Evolutionary conservation across 352 stramenopile species (phyloP).

Genomic region (Phytopythium aichiense): DNA sequence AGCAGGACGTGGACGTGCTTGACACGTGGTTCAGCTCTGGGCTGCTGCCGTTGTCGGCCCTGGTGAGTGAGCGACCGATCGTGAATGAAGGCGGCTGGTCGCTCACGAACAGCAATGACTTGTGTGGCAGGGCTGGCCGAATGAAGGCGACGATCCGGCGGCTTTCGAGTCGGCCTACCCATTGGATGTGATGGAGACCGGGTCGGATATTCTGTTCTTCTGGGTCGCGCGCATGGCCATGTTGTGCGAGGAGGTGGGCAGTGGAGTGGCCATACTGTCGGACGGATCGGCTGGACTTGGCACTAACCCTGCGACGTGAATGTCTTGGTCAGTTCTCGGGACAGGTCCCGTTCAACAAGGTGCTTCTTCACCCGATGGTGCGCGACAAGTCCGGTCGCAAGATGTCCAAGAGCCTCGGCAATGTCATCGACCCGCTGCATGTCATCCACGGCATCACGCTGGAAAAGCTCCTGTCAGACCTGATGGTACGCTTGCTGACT

Average conservation of each 20-base stretch:
- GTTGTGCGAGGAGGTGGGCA: constrained; percentile 94
- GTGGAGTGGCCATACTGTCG: background rate
- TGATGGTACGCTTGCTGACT: constrained; percentile 51
- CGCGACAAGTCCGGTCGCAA: constrained; percentile 99
- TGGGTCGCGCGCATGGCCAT: constrained; percentile 99
- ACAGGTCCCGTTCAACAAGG: constrained; percentile 96
- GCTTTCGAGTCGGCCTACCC: constrained; percentile 47
- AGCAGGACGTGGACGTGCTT: constrained; percentile 98
- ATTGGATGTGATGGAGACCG: constrained; percentile 81
- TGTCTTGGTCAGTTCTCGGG: constrained; percentile 79
- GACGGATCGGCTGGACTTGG: background rate
- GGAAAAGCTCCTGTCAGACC: constrained; percentile 89
- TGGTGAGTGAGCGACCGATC: constrained; percentile 27
- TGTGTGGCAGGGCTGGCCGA: constrained; percentile 89
- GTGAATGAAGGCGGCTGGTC: background rate
- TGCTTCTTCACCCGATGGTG: constrained; percentile 99
- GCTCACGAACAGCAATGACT: background rate
- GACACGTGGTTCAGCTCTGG: constrained; percentile 99
- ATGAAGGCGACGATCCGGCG: constrained; percentile 53
- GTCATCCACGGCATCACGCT: constrained; percentile 97
- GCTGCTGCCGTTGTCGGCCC: constrained; percentile 91
- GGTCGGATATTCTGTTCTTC: constrained; percentile 99
- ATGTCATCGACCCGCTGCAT: constrained; percentile 99
- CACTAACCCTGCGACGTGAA: background rate
- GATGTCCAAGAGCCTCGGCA: constrained; percentile 99